A percentile compares a stretch with the other conserved stretches of the same genome.
Evolutionary conservation across 345 rosid genomes (phyloP).

Genomic region (Ceriops tagal): DNA sequence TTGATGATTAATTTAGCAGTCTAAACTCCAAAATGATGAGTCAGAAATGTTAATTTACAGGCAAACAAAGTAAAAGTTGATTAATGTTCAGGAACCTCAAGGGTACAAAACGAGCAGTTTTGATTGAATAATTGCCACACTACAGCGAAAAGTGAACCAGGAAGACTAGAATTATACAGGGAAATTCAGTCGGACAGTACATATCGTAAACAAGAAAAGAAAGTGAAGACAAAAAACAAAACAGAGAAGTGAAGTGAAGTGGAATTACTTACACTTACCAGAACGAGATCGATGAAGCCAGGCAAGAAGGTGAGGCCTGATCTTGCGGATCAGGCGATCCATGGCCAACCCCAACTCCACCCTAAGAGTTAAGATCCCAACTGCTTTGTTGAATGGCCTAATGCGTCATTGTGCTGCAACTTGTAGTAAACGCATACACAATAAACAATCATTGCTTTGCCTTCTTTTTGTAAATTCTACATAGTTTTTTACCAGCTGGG

Average conservation of each 20-base stretch:
- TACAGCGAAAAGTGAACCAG: neutral
- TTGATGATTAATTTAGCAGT: too few relatives aligned
- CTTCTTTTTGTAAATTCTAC: neutral
- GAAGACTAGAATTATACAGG: neutral
- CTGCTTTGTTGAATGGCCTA: neutral
- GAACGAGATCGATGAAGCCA: conserved; percentile 82
- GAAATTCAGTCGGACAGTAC: neutral
- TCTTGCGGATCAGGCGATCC: conserved; percentile 55
- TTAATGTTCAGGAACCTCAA: too few relatives aligned
- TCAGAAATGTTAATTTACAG: too few relatives aligned
- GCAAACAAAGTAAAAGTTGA: too few relatives aligned
- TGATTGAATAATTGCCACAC: too few relatives aligned
- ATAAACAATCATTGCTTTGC: neutral
- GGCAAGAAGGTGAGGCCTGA: conserved; percentile 48
- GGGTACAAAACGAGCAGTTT: too few relatives aligned
- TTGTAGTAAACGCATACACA: neutral
- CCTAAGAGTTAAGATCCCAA: neutral
- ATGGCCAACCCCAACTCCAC: conserved; percentile 8
- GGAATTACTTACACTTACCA: conserved; percentile 29
- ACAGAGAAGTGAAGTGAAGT: neutral
- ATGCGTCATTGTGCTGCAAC: neutral
- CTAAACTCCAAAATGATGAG: too few relatives aligned
- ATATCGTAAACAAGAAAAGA: neutral
- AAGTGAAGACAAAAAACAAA: neutral
- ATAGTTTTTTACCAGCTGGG: neutral